Percentiles rank a stretch among this genome's conserved stretches.
These are phyloP conservation scores for Batkoa obscura DNA, from an alignment of 371 early-diverging fungal species.

Conservation along the genomic window DNA sequence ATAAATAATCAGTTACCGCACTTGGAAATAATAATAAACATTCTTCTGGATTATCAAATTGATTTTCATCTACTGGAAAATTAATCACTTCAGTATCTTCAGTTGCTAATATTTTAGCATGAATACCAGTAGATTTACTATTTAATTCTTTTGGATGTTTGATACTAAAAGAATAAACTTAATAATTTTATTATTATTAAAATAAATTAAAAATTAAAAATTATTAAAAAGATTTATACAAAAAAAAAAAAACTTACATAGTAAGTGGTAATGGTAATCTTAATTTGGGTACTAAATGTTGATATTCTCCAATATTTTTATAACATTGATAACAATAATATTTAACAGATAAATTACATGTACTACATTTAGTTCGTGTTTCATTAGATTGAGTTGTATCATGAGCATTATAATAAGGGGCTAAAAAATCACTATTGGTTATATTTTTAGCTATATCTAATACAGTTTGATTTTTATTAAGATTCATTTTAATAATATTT, in stretches of 20 bases:
- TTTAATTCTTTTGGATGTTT: constrained; percentile 61
- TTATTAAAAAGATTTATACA: not conserved
- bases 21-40: constrained; percentile 74
- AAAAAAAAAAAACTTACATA: constrained; percentile 24
- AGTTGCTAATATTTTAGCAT: constrained; percentile 58
- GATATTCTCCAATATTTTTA: constrained; percentile 23
- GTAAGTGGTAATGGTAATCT: constrained; percentile 55
- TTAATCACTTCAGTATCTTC: constrained; percentile 35
- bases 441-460: not conserved
- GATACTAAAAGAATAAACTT: constrained; percentile 20
- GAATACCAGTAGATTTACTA: constrained; percentile 72
- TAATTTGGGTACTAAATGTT: constrained; percentile 33
- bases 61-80: constrained; percentile 22
- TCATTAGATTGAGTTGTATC: not conserved
- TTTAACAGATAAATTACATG: constrained; percentile 37
- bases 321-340: constrained; percentile 59
- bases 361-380: not conserved
- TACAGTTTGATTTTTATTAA: not conserved
- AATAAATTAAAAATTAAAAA: not conserved
- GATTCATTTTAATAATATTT: too few relatives aligned
- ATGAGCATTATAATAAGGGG: not conserved
- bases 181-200: not conserved
- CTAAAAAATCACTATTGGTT: not conserved
- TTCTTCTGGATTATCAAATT: constrained; percentile 38
- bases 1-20: constrained; percentile 20